These are phyloP conservation scores for Dryas integrifolia DNA, from an alignment of 331 rosid genomes.

Conservation along the genomic window DNA sequence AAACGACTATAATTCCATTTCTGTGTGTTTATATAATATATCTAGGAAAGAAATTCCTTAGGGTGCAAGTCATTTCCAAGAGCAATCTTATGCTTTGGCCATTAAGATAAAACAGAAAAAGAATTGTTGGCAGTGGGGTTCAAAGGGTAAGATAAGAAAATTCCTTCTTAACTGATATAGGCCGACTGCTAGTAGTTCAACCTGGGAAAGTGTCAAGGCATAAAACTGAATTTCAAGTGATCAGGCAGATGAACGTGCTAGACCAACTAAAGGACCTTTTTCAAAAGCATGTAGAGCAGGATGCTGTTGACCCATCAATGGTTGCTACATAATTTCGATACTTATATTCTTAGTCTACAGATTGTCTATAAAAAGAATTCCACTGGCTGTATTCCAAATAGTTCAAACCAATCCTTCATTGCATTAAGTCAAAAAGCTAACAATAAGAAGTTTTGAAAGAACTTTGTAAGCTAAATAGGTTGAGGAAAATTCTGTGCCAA, in stretches of 20 bases:
- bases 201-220: conserved; percentile 27
- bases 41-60: neutral
- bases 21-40: neutral
- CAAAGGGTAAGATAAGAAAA: conserved; percentile 22
- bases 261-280: conserved; percentile 30
- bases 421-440: neutral
- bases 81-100: conserved; percentile 15
- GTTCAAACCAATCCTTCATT: conserved; percentile 2
- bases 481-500: neutral
- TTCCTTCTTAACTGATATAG: conserved; percentile 16
- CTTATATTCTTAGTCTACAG: conserved; percentile 19
- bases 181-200: conserved; percentile 26
- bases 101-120: neutral
- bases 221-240: conserved; percentile 9
- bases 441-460: neutral
- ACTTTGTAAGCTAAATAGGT: neutral
- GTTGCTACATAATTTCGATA: conserved; percentile 24
- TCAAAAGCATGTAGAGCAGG: conserved; percentile 28
- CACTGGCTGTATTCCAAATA: conserved; percentile 33
- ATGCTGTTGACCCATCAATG: conserved; percentile 30
- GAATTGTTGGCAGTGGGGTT: neutral
- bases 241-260: conserved; percentile 32
- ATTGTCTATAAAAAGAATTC: conserved; percentile 24
- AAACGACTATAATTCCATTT: neutral
- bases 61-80: conserved; percentile 2